A percentile compares a stretch with the other conserved stretches of the same genome.
phyloP scores from a whole-genome alignment of 495 filamentous ascomycete genomes.

The Lentithecium fluviatile region DNA sequence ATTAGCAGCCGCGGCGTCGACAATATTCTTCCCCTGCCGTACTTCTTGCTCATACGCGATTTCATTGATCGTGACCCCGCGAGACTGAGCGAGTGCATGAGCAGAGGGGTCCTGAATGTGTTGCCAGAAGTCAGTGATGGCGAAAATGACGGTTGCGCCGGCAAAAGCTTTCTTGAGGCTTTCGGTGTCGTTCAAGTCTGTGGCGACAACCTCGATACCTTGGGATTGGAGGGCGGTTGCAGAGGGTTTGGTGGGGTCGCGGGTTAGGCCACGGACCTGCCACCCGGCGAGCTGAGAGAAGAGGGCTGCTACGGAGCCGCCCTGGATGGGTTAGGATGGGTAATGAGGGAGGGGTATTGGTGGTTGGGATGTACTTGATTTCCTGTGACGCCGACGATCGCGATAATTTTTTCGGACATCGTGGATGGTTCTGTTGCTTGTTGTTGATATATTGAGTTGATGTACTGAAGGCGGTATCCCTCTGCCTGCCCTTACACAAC shows the following conservation, averaged over 20 bases:
- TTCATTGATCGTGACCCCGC: constrained; percentile 43
- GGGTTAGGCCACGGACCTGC: constrained; percentile 39
- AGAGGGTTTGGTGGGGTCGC: constrained; percentile 39
- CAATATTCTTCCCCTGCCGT: constrained; percentile 51
- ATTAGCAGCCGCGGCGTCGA: constrained; percentile 45
- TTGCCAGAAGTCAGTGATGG: constrained; percentile 55
- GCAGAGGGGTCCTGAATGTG: constrained; percentile 39
- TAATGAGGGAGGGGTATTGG: neutral
- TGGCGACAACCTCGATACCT: constrained; percentile 52
- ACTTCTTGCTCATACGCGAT: constrained; percentile 52
- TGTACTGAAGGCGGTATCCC: neutral
- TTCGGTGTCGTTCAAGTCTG: constrained; percentile 47
- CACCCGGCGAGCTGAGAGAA: constrained; percentile 36
- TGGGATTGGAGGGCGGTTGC: constrained; percentile 42
- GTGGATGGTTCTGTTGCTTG: neutral
- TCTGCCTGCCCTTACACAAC: neutral
- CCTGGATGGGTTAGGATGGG: constrained; percentile 5
- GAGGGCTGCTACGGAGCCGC: constrained; percentile 33
- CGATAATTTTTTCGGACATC: constrained; percentile 43
- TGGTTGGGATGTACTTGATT: constrained; percentile 46
- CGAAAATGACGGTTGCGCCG: constrained; percentile 53
- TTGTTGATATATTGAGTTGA: neutral
- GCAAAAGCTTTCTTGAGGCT: constrained; percentile 50
- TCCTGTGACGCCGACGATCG: constrained; percentile 52
- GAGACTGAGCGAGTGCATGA: constrained; percentile 21